Conservation (phyloP, 2,329 filamentous ascomycete genomes). For the Paecilomyces dactylethromorphus region DNA sequence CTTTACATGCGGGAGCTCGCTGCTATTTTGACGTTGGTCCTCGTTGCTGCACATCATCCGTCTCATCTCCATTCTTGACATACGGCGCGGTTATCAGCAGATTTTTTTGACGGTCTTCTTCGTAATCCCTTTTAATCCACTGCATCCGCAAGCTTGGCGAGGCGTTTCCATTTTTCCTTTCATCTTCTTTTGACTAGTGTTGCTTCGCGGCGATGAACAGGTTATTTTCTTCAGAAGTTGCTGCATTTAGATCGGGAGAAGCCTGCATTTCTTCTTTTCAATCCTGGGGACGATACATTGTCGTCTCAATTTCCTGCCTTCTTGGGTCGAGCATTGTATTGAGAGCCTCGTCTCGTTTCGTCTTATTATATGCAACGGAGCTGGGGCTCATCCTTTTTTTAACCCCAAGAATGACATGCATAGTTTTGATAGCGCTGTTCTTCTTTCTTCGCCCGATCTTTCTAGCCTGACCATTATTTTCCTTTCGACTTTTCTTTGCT, state of each 20-base stretch:
- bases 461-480: constrained; percentile 4
- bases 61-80: not conserved
- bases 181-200: constrained; percentile 9
- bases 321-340: not conserved
- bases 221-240: constrained; percentile 11
- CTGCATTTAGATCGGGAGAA: constrained; percentile 24
- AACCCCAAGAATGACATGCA: not conserved
- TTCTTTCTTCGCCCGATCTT: constrained; percentile 3
- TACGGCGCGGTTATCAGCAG: not conserved
- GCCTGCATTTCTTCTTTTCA: constrained; percentile 18
- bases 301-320: constrained; percentile 1
- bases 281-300: constrained; percentile 9
- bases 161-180: constrained; percentile 11
- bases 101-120: not conserved
- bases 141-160: constrained; percentile 8
- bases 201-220: constrained; percentile 20
- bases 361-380: not conserved
- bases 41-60: not conserved
- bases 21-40: not conserved
- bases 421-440: not conserved
- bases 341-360: not conserved
- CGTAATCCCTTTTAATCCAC: not conserved
- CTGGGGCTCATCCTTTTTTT: constrained; percentile 7
- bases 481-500: not conserved
- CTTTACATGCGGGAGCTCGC: not conserved